These are phyloP conservation scores for Arachnomyces sp. DNA, from an alignment of 2,329 filamentous ascomycete genomes.

Conservation along the genomic window DNA sequence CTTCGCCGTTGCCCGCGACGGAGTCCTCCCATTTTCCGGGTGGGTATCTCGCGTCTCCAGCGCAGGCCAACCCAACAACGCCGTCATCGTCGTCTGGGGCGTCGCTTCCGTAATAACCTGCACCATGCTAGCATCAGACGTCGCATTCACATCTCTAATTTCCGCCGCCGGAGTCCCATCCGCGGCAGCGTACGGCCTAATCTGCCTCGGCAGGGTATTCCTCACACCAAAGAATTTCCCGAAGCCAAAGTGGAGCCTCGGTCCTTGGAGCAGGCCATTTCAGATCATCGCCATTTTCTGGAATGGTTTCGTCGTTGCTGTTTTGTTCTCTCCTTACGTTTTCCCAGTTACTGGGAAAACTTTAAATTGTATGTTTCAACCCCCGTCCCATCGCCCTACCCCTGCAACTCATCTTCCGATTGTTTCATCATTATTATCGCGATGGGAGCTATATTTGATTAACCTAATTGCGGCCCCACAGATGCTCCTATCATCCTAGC, in stretches of 20 bases:
- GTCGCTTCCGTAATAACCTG: slow-evolving; percentile 49
- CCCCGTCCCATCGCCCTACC: background rate
- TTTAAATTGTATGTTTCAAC: slow-evolving; percentile 33
- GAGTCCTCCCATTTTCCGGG: slow-evolving; percentile 50
- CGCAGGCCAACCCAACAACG: slow-evolving; percentile 51
- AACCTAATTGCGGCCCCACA: slow-evolving; percentile 10
- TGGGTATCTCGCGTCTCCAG: slow-evolving; percentile 49
- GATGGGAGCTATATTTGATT: slow-evolving; percentile 4
- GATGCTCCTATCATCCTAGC: slow-evolving; percentile 46
- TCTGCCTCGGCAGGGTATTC: slow-evolving; percentile 41
- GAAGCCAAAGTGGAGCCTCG: slow-evolving; percentile 41
- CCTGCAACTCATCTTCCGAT: too few relatives aligned
- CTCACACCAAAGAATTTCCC: slow-evolving; percentile 42
- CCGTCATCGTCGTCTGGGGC: slow-evolving; percentile 50
- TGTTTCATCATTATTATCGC: slow-evolving; percentile 1
- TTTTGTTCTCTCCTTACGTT: slow-evolving; percentile 40
- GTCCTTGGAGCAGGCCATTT: slow-evolving; percentile 38
- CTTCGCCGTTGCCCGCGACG: slow-evolving; percentile 55
- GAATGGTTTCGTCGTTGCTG: slow-evolving; percentile 44
- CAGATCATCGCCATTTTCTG: slow-evolving; percentile 41
- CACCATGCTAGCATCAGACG: slow-evolving; percentile 49
- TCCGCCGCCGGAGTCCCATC: slow-evolving; percentile 47
- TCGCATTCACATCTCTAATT: slow-evolving; percentile 47
- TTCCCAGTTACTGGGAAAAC: slow-evolving; percentile 38
- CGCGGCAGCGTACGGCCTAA: slow-evolving; percentile 45